Evolutionary conservation across 2,329 filamentous ascomycete species (phyloP).

Genomic region (Mollisiaceae sp.): DNA sequence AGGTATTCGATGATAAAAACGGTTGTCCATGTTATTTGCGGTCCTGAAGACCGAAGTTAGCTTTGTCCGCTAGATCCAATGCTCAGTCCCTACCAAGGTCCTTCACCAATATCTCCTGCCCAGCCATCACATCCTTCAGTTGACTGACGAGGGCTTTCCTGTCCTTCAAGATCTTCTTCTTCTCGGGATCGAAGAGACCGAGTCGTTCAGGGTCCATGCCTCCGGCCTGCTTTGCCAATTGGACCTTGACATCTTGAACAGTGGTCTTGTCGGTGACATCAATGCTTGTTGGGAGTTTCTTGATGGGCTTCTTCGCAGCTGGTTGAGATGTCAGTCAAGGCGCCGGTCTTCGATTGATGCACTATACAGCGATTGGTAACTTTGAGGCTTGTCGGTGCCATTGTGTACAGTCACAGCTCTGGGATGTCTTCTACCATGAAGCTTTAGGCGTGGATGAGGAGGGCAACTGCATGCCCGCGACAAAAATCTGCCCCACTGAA

Average conservation of each 20-base stretch:
- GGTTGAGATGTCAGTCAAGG: constrained; percentile 11
- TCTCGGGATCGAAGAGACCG: constrained; percentile 64
- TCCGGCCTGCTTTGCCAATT: constrained; percentile 56
- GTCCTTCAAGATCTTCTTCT: constrained; percentile 68
- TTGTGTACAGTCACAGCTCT: neutral
- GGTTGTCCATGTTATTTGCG: constrained; percentile 89
- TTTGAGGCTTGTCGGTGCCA: constrained; percentile 20
- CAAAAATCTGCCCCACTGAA: neutral
- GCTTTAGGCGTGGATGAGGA: neutral
- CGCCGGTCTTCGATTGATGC: neutral
- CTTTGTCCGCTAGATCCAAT: neutral
- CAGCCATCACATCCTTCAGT: constrained; percentile 53
- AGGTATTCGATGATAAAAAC: constrained; percentile 96
- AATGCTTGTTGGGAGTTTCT: constrained; percentile 59
- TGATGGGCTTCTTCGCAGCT: constrained; percentile 42
- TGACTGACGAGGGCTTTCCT: constrained; percentile 58
- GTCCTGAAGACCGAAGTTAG: constrained; percentile 58
- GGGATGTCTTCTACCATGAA: neutral
- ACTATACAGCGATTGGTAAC: constrained; percentile 32
- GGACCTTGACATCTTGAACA: constrained; percentile 63
- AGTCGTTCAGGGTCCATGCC: constrained; percentile 65
- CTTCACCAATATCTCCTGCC: constrained; percentile 78
- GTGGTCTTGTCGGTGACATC: constrained; percentile 53
- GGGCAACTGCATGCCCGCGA: neutral
- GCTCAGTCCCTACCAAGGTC: constrained; percentile 73